Percentiles rank a stretch among this genome's conserved stretches.
Conservation (phyloP, 306 rosid genomes). For the Ammopiptanthus mongolicus region DNA sequence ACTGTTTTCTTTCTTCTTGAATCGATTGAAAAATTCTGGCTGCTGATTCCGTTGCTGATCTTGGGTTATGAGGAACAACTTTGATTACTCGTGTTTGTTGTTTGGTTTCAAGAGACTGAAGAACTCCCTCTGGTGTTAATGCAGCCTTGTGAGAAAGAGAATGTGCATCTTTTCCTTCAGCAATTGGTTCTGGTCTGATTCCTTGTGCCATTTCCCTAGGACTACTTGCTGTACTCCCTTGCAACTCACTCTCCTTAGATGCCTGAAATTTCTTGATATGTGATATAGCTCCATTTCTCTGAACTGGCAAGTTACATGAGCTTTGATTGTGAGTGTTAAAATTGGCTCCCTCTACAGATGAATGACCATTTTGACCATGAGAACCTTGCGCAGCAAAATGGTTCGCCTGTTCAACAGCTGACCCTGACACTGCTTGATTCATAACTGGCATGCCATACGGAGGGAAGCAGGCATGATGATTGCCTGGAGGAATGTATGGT, state of each 20-base stretch:
- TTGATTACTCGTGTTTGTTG: conserved; percentile 59
- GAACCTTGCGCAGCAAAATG: conserved; percentile 28
- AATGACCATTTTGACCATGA: conserved; percentile 18
- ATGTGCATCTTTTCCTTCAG: conserved; percentile 50
- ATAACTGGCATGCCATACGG: conserved; percentile 50
- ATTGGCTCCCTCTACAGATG: conserved; percentile 30
- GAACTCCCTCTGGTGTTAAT: conserved; percentile 34
- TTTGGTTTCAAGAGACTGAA: conserved; percentile 39
- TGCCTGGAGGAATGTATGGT: conserved; percentile 27
- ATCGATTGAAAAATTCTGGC: conserved; percentile 89
- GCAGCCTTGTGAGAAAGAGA: conserved; percentile 47
- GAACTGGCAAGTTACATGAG: conserved; percentile 37
- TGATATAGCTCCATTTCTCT: conserved; percentile 31
- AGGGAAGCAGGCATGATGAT: conserved; percentile 45
- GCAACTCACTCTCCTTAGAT: conserved; percentile 50
- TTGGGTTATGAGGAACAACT: conserved; percentile 87
- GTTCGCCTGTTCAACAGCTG: conserved; percentile 40
- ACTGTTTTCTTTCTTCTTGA: conserved; percentile 83
- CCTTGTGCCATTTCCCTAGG: conserved; percentile 43
- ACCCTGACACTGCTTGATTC: conserved; percentile 40
- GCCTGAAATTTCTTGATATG: conserved; percentile 31
- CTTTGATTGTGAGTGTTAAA: conserved; percentile 41
- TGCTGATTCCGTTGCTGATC: conserved; percentile 85
- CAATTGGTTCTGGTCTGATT: conserved; percentile 17
- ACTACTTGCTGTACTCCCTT: conserved; percentile 62